phyloP scores from a whole-genome alignment of 768 basidiomycete species.

The Naganishia antarctica region DNA sequence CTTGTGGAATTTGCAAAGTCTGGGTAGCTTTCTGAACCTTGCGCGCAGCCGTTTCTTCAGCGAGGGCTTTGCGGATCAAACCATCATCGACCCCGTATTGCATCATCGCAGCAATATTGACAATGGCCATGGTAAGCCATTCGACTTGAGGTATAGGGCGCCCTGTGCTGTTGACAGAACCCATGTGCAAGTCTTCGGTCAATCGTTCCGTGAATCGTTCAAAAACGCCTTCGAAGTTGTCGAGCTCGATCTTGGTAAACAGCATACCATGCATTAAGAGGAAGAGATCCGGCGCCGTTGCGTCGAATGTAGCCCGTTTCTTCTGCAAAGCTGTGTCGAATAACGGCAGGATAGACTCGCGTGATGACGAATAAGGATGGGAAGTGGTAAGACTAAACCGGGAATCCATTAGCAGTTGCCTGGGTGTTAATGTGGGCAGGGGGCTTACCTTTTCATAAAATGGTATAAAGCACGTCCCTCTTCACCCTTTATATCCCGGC shows the following conservation, averaged over 20 bases:
- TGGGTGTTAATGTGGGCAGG: background rate
- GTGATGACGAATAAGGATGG: conserved; percentile 78
- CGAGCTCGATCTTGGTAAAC: conserved; percentile 89
- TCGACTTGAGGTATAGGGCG: conserved; percentile 49
- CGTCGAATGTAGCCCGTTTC: conserved; percentile 68
- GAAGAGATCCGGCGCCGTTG: conserved; percentile 65
- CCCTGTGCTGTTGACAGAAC: conserved; percentile 49
- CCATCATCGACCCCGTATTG: conserved; percentile 80
- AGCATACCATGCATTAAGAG: conserved; percentile 93
- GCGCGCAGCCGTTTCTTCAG: conserved; percentile 49
- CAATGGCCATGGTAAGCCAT: conserved; percentile 93
- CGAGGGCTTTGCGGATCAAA: conserved; percentile 62
- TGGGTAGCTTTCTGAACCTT: conserved; percentile 19
- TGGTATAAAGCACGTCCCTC: conserved; percentile 85
- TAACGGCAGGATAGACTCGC: conserved; percentile 81
- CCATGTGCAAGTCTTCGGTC: conserved; percentile 57
- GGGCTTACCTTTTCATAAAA: conserved; percentile 79
- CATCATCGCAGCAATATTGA: conserved; percentile 73
- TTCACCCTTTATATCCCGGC: conserved; percentile 73
- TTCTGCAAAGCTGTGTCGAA: conserved; percentile 74
- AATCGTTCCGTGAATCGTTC: conserved; percentile 82
- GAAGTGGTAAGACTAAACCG: conserved; percentile 74
- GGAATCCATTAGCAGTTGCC: conserved; percentile 12
- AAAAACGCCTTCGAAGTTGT: conserved; percentile 76
- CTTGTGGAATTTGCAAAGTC: conserved; percentile 24